Percentiles rank a stretch among this genome's conserved stretches.
These are phyloP conservation scores for Trichoderma lentiforme DNA, from an alignment of 2,329 filamentous ascomycete species.

Conservation along the genomic window DNA sequence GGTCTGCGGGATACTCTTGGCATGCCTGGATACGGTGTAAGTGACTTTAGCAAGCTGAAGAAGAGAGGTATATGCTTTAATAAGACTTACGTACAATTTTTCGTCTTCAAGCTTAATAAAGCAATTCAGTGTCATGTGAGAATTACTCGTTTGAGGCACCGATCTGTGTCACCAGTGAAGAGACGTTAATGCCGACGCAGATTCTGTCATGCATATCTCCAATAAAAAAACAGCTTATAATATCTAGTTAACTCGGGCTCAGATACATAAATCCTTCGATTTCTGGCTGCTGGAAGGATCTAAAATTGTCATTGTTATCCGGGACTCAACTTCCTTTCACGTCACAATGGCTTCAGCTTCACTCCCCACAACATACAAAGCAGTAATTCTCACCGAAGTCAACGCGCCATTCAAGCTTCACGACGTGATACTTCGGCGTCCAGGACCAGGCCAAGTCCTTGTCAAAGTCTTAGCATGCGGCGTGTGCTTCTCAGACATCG, in stretches of 20 bases:
- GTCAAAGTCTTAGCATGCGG: not conserved
- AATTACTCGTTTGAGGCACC: not conserved
- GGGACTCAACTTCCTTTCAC: not conserved
- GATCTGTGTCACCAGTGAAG: not conserved
- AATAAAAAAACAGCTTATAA: not conserved
- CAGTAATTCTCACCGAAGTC: not conserved
- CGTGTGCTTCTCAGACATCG: not conserved
- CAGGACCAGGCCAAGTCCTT: not conserved
- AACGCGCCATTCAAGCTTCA: not conserved
- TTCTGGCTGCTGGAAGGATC: not conserved
- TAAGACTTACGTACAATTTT: not conserved
- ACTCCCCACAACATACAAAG: not conserved
- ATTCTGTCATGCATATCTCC: not conserved
- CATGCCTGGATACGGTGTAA: not conserved
- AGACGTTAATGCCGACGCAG: not conserved
- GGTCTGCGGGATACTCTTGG: not conserved
- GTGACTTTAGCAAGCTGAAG: no score
- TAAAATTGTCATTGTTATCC: not conserved
- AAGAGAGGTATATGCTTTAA: not conserved
- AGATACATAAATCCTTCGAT: not conserved
- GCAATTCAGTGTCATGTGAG: not conserved
- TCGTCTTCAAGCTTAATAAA: not conserved
- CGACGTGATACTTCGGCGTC: not conserved
- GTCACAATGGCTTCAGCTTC: not conserved
- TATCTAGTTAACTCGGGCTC: not conserved